Evolutionary conservation across 352 stramenopile genomes (phyloP).

Genomic region (Phytophthora palmivora): DNA sequence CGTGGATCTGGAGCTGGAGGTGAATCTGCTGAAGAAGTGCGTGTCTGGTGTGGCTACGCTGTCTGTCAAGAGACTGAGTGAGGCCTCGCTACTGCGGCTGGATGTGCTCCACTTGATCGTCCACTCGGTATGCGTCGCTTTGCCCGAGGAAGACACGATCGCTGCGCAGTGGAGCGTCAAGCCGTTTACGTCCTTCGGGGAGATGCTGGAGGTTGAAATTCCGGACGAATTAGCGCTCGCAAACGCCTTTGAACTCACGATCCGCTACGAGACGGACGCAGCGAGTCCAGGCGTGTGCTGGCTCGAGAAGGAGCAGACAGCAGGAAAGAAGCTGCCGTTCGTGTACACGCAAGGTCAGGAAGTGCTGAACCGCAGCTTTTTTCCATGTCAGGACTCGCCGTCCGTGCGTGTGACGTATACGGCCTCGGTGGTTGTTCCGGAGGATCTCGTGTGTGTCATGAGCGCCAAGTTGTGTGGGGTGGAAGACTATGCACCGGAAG

Average conservation of each 20-base stretch:
- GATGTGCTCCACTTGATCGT: conserved; percentile 74
- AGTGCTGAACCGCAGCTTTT: conserved; percentile 87
- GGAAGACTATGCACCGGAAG: conserved; percentile 26
- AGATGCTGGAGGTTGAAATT: conserved; percentile 60
- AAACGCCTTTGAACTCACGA: conserved; percentile 37
- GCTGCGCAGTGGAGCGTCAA: conserved; percentile 50
- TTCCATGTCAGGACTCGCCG: conserved; percentile 93
- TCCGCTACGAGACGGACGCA: conserved; percentile 69
- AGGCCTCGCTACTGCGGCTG: conserved; percentile 37
- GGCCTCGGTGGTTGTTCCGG: conserved; percentile 91
- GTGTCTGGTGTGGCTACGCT: conserved; percentile 49
- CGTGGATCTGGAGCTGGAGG: conserved; percentile 53
- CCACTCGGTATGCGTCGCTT: conserved; percentile 46
- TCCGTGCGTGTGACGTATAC: conserved; percentile 96
- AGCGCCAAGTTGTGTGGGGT: conserved; percentile 63
- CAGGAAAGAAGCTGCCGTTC: conserved; percentile 77
- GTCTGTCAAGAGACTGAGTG: conserved; percentile 36
- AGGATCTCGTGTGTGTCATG: conserved; percentile 92
- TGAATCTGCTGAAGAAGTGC: conserved; percentile 43
- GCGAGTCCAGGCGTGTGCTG: conserved; percentile 84
- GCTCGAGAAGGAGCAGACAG: conserved; percentile 86
- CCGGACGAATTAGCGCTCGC: conserved; percentile 32
- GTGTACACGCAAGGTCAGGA: conserved; percentile 90
- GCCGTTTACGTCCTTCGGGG: conserved; percentile 71
- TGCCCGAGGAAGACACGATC: conserved; percentile 19